These are phyloP conservation scores for Xylaria acuta DNA, from an alignment of 495 filamentous ascomycete species.

Conservation along the genomic window DNA sequence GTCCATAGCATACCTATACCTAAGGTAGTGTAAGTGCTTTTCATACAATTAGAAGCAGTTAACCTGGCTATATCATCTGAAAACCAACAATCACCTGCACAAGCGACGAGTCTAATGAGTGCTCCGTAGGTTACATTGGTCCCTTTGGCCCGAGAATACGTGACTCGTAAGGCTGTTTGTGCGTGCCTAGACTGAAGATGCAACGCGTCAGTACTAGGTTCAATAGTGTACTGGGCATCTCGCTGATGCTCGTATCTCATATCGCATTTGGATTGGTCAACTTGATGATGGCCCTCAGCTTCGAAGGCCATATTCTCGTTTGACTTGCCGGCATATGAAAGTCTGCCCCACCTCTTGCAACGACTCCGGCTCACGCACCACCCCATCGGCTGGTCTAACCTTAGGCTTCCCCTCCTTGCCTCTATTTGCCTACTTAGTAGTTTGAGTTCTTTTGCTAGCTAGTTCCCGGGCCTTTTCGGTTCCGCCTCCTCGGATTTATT, in stretches of 20 bases:
- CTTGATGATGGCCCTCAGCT: not conserved
- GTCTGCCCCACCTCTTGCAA: not conserved
- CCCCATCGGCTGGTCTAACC: not conserved
- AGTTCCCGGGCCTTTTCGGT: not conserved
- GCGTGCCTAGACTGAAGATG: constrained; percentile 4
- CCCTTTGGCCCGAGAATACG: not conserved
- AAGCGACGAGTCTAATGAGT: not conserved
- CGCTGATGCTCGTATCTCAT: not conserved
- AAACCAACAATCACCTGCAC: not conserved
- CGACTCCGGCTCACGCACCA: not conserved
- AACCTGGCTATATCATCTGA: not conserved
- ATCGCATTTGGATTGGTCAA: too few relatives aligned
- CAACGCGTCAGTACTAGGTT: not conserved
- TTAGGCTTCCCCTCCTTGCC: constrained; percentile 9
- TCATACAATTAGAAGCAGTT: not conserved
- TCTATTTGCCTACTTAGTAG: constrained; percentile 13
- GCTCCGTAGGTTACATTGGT: not conserved
- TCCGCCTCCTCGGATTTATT: constrained; percentile 1
- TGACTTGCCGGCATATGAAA: not conserved
- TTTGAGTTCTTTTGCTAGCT: not conserved
- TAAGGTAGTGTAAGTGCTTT: not conserved
- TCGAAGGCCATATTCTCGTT: not conserved
- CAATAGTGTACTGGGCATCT: not conserved
- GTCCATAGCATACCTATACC: not conserved
- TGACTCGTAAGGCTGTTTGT: constrained; percentile 4